Evolutionary conservation across 129 eudicot genomes (phyloP), one percentile per base, ranked within the genome.

Genomic region (Flaveria robusta): DNA sequence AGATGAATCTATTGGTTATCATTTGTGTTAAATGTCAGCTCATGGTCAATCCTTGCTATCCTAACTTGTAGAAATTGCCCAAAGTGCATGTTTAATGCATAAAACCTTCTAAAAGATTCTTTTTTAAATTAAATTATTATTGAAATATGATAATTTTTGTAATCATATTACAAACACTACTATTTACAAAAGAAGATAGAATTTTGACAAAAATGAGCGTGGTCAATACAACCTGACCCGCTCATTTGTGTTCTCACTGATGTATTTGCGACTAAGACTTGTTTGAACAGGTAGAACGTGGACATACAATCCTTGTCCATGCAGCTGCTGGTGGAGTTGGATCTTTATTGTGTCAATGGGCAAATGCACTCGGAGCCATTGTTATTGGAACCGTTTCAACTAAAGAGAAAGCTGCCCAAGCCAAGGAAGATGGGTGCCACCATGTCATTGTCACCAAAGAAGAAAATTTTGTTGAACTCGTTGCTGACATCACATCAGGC

Each of bases 291-390:
- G 97, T 91, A 51, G 90, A 89, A 76, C 69, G 74, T 29, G 97
- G 92, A 24, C 92, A 89, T 79, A 89, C 92, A 4, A 82, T 91
- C 43, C 92, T 91, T 71, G 86, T 91, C 68, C 97, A 91, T 69
- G 97, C 97, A 9, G 95, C 97, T 19, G 95, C 97, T 4, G 97
- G 97, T 65, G 97, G 95, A 41, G 90, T 85, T 47, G 97, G 97
- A 31, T 88, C 95, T 11, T 45, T 91, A 22, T 63, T 89, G 72
- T 91, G 97, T 84, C 97, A 91, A 42, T 91, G 96, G 97, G 92
- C 90, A 72, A 91, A 85, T 75, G 79, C 91, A 41, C 86, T 87
- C 50, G 97, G 97, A 51, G 97, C 96, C 24, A 81, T 72, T 26
- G 92, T 91, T 52, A 89, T 91, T 54, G 96, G 97, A 67, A 91